Evolutionary conservation across 306 rosid genomes (phyloP).

Genomic region (Hippophae tibetana): DNA sequence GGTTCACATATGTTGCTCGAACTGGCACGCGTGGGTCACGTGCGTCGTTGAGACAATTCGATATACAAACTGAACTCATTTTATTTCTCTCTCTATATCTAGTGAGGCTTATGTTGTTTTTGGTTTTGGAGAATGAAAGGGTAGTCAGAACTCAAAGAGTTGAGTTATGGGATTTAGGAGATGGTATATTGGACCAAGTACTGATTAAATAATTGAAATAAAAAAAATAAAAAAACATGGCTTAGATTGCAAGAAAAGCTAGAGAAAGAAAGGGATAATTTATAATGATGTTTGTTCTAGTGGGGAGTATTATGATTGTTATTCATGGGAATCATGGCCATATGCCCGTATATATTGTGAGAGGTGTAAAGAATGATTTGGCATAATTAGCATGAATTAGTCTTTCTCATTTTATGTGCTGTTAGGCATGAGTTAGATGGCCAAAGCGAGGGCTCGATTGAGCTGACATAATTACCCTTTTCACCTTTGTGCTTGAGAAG

Average conservation of each 20-base stretch:
- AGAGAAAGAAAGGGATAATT: constrained; percentile 6
- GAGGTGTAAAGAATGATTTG: constrained; percentile 20
- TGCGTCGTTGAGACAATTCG: constrained; percentile 58
- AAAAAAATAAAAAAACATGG: constrained; percentile 1
- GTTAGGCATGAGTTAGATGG: constrained; percentile 39
- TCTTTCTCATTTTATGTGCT: constrained; percentile 16
- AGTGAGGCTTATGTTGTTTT: background rate
- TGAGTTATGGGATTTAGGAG: constrained; percentile 2
- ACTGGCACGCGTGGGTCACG: constrained; percentile 58
- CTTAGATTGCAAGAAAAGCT: constrained; percentile 51
- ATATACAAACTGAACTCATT: constrained; percentile 67
- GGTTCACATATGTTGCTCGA: constrained; percentile 64
- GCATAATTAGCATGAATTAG: constrained; percentile 47
- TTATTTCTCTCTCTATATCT: background rate
- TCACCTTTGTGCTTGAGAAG: no score
- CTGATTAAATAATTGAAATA: background rate
- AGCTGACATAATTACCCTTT: background rate
- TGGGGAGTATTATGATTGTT: constrained; percentile 17
- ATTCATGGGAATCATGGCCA: no score
- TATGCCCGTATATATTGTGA: constrained; percentile 10
- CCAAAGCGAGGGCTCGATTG: constrained; percentile 18
- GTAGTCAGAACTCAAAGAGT: background rate
- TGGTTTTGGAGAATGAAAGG: no score
- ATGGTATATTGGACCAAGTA: constrained; percentile 15
- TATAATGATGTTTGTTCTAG: constrained; percentile 19